Base-by-base conservation (phyloP, 352 stramenopile genomes). In the Thalassiosira livingstoniorum region DNA sequence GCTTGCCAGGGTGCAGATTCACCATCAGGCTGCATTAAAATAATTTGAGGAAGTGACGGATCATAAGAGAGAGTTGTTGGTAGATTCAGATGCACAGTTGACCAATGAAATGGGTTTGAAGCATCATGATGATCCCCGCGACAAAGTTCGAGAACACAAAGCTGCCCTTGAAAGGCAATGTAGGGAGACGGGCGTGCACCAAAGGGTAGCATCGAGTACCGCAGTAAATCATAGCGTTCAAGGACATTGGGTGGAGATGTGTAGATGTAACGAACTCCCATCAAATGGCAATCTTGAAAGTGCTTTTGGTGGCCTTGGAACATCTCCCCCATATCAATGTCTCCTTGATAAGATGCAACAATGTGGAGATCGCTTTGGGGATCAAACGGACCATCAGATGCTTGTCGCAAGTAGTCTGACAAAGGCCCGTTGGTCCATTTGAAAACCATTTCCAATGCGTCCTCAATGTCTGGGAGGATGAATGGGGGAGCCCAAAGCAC, bases 301-400 rank as follows among this genome's bases (percentile, higher is more conserved):
- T 90, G 66, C 2, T 88, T 47, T 1, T 42, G 21, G 57, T 85
- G 87, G 53, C 89, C 90, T 2, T 84, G 34, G 64, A 91, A 91
- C 68, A 79, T 78, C 54, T 89, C 66, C 53, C 82, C 82, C 63
- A 82, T 51, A 66, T 91, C 83, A 34, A 67, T 74, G 43, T 91
- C 83, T 47, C 32, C 31, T 35, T 74, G 62, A 32, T 37, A 68
- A 51, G 35, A 42, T 55, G 65, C 68, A 61, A 80, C 65, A 29
- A 74, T 80, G 1, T 7, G 27, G 4, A n/a, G 25, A 3, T 32
- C 18, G 11, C 70, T 37, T 74, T 68, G 73, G 27, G 73, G 61
- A 42, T 74, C 67, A 54, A 74, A 45, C 53, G 29, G 13, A 31
- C 34, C 53, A 25, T 13, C n/a, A 61, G 31, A 74, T 61, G 29